Percentiles rank a stretch among this genome's conserved stretches.
phyloP scores from a whole-genome alignment of 305 asterid species.

The Rubia tinctorum region DNA sequence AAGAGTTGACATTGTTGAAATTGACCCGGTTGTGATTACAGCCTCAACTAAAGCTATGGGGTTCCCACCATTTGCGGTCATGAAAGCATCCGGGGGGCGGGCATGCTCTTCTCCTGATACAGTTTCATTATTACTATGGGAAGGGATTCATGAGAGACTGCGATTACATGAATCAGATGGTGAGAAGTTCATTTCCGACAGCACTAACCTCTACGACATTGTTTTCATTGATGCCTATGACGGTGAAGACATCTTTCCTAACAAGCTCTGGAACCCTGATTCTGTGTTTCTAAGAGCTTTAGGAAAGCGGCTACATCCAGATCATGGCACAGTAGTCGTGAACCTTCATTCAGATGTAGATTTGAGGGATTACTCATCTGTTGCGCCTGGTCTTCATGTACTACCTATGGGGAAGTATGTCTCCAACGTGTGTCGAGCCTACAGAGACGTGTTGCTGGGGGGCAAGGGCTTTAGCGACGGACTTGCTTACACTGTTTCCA shows the following conservation, averaged over 20 bases:
- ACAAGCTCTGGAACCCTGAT: slow-evolving; percentile 56
- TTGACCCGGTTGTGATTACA: slow-evolving; percentile 72
- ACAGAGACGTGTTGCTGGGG: slow-evolving; percentile 44
- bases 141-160: slow-evolving; percentile 75
- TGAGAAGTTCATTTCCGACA: slow-evolving; percentile 59
- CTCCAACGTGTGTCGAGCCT: slow-evolving; percentile 44
- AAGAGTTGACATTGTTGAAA: slow-evolving; percentile 65
- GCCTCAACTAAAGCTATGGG: slow-evolving; percentile 89
- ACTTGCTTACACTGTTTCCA: slow-evolving; percentile 56
- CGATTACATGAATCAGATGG: slow-evolving; percentile 59
- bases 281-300: slow-evolving; percentile 61
- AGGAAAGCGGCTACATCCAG: slow-evolving; percentile 56
- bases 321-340: slow-evolving; percentile 78
- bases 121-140: slow-evolving; percentile 54
- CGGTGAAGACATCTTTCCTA: slow-evolving; percentile 76
- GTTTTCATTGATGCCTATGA: slow-evolving; percentile 84
- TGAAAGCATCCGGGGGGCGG: slow-evolving; percentile 46
- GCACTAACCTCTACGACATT: slow-evolving; percentile 53
- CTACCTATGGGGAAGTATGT: slow-evolving; percentile 54
- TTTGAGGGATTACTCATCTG: slow-evolving; percentile 20
- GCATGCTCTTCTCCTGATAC: slow-evolving; percentile 34
- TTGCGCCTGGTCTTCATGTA: slow-evolving; percentile 16
- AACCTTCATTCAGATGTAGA: slow-evolving; percentile 78
- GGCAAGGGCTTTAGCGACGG: slow-evolving; percentile 29
- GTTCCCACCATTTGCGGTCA: too few species aligned